Conservation (phyloP, 768 basidiomycete species). For the Boletus coccyginus region DNA sequence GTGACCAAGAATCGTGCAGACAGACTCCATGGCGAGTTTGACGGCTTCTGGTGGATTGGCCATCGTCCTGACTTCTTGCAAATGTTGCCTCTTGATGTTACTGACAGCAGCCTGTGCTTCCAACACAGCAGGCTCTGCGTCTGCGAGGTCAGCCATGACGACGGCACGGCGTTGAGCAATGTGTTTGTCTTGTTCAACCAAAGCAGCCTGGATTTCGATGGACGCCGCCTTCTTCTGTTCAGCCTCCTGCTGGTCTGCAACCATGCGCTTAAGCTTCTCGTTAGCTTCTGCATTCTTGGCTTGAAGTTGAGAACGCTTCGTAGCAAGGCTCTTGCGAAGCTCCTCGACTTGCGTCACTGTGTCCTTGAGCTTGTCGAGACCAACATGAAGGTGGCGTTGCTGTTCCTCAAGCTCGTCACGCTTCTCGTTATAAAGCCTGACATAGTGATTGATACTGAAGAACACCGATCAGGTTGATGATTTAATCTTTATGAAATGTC, state of each 20-base stretch:
- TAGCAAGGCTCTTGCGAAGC: slow-evolving; percentile 89
- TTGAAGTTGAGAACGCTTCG: slow-evolving; percentile 88
- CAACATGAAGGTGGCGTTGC: slow-evolving; percentile 96
- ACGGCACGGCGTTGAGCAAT: slow-evolving; percentile 86
- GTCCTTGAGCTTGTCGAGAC: slow-evolving; percentile 92
- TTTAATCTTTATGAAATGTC: neutral
- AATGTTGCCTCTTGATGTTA: slow-evolving; percentile 91
- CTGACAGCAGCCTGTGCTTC: slow-evolving; percentile 97
- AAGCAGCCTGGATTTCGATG: slow-evolving; percentile 90
- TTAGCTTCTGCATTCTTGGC: slow-evolving; percentile 95
- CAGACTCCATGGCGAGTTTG: slow-evolving; percentile 97
- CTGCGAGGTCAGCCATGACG: slow-evolving; percentile 93
- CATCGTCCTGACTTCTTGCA: slow-evolving; percentile 97
- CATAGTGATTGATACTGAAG: slow-evolving; percentile 92
- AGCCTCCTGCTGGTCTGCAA: slow-evolving; percentile 96
- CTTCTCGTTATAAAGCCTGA: slow-evolving; percentile 92
- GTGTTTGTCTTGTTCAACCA: slow-evolving; percentile 85
- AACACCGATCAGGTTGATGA: slow-evolving; percentile 2
- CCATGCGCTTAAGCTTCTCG: slow-evolving; percentile 96
- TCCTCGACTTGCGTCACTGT: slow-evolving; percentile 98
- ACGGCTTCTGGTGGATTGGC: slow-evolving; percentile 98
- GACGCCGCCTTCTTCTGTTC: slow-evolving; percentile 98
- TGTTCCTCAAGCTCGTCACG: slow-evolving; percentile 97
- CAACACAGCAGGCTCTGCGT: slow-evolving; percentile 94
- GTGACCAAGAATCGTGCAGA: slow-evolving; percentile 93